Conservation (phyloP, 768 basidiomycete species). For the Lepiota brunneoincarnata region DNA sequence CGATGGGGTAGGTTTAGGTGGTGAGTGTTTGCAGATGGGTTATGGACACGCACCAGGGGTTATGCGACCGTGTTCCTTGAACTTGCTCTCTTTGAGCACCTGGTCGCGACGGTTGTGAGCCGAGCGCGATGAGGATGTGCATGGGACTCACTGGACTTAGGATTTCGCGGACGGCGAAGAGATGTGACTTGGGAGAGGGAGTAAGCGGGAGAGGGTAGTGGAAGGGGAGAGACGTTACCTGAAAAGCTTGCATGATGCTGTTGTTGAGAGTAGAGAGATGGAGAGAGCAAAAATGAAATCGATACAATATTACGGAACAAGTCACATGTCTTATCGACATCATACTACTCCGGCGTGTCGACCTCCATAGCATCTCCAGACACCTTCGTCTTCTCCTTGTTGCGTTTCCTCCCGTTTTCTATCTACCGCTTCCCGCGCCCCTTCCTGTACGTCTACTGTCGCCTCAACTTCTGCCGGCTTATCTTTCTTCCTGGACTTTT, state of each 20-base stretch:
- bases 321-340: slow-evolving; percentile 6
- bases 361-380: not conserved
- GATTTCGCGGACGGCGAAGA: slow-evolving; percentile 92
- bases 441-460: not conserved
- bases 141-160: slow-evolving; percentile 71
- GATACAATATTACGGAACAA: slow-evolving; percentile 6
- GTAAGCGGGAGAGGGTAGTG: not conserved
- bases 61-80: slow-evolving; percentile 97
- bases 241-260: slow-evolving; percentile 39
- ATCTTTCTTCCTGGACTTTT: slow-evolving; percentile 16
- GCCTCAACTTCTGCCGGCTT: slow-evolving; percentile 11
- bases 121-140: slow-evolving; percentile 20
- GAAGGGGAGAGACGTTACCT: slow-evolving; percentile 22
- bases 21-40: slow-evolving; percentile 14
- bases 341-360: too few species aligned
- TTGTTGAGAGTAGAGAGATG: slow-evolving; percentile 18
- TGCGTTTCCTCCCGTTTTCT: slow-evolving; percentile 18
- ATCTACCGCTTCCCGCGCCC: slow-evolving; percentile 14
- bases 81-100: slow-evolving; percentile 98
- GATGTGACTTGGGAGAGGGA: slow-evolving; percentile 64
- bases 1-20: not conserved
- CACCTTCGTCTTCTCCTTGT: not conserved
- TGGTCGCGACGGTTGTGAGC: slow-evolving; percentile 34
- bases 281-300: slow-evolving; percentile 11
- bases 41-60: slow-evolving; percentile 70